A percentile compares a stretch with the other conserved stretches of the same genome.
Evolutionary conservation across 495 filamentous ascomycete species (phyloP).

Genomic region (Parathielavia appendiculata): DNA sequence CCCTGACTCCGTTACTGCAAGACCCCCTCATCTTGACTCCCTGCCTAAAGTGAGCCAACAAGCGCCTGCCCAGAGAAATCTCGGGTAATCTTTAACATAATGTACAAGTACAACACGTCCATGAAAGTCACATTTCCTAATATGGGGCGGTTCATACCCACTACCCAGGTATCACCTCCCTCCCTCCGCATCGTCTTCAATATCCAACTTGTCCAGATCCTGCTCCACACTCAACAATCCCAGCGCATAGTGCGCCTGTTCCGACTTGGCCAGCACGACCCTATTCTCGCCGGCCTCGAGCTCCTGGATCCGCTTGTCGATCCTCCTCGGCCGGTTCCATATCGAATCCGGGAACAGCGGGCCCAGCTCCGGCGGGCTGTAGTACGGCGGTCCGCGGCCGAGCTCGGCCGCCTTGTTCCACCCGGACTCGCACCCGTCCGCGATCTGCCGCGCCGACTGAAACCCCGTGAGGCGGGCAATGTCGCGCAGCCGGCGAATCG

Average conservation of each 20-base stretch:
- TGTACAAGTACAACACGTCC: background rate
- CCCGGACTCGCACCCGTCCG: slow-evolving; percentile 72
- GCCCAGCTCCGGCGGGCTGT: slow-evolving; percentile 40
- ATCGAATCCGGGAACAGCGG: slow-evolving; percentile 33
- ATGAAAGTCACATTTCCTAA: background rate
- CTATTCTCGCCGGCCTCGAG: slow-evolving; percentile 30
- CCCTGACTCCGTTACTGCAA: background rate
- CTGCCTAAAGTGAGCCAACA: too few species aligned
- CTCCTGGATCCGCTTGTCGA: slow-evolving; percentile 42
- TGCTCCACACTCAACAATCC: slow-evolving; percentile 48
- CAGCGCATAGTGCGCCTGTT: slow-evolving; percentile 50
- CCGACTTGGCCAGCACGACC: slow-evolving; percentile 43
- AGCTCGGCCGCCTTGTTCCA: slow-evolving; percentile 70
- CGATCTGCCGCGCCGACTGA: slow-evolving; percentile 74
- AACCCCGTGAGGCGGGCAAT: slow-evolving; percentile 80
- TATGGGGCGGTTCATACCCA: background rate
- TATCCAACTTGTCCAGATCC: slow-evolving; percentile 47
- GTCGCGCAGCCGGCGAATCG: slow-evolving; percentile 63
- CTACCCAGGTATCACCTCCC: too few species aligned
- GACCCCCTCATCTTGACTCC: too few species aligned
- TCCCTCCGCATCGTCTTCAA: slow-evolving; percentile 26
- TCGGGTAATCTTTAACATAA: background rate
- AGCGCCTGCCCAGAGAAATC: too few species aligned
- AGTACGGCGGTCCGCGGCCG: slow-evolving; percentile 72
- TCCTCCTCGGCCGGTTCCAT: slow-evolving; percentile 38